Base-by-base conservation (phyloP, 1,284 basidiomycete genomes). In the Austroboletus niveus region DNA sequence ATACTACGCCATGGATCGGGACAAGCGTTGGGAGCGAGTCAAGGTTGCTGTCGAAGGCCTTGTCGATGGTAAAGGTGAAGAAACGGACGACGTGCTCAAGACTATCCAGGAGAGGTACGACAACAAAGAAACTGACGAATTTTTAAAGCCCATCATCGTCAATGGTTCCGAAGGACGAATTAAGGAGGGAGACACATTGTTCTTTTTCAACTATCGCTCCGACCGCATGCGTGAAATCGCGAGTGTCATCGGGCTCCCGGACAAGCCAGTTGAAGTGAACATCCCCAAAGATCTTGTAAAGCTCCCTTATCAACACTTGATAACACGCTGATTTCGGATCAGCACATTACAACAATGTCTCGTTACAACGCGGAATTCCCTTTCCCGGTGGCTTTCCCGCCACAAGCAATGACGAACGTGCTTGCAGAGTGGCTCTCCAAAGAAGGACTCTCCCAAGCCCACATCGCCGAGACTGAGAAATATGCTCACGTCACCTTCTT, bases 401-500 rank as follows among this genome's bases (percentile, higher is more conserved):
- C 93, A 8, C 89, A 92, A 62, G 78, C 77, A 3, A 94, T 95
- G 92, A 87, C 85, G 58, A 92, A 96, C 68, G 92, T 95, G 39
- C 82, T 96, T 31, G 92, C 92, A 1, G 93, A 95, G 66, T 92
- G 89, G 87, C 79, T 95, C 24, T 74, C 82, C 44, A 87, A 85
- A 63, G 72, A 94, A 60, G 89, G 80, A 17, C 66, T 89, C 55
- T 90, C 85, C 68, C 92, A 95, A 67, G 85, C 85, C 8, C 92
- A 95, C 65, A 83, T 95, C 54, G 92, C 92, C 82, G 92, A 95
- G 70, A 95, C 93, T 4, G 93, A 95, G 69, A 95, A 96, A 72
- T 96, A 94, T 71, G 92, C 92, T 1, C 93, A 95, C 66, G 90
- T 96, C 55, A 96, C 93, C 0, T 95, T 95, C 78, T 96, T 96